Evolutionary conservation across 129 eudicot species (phyloP).

Genomic region (Lactuca sativa): DNA sequence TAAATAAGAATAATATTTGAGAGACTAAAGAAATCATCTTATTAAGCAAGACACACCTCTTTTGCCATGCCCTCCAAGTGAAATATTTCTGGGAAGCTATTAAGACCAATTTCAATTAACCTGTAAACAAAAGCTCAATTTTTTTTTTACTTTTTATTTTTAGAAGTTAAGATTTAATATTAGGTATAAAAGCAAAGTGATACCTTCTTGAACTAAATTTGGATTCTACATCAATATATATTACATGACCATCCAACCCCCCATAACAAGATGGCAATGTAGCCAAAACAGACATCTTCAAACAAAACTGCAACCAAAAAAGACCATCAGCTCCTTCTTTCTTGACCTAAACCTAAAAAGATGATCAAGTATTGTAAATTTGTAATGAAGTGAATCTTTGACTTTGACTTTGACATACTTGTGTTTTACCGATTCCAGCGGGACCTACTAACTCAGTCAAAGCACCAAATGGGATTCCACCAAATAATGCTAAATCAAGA

Average conservation of each 20-base stretch:
- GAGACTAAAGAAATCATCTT: neutral
- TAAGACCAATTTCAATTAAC: constrained; percentile 76
- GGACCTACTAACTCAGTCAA: constrained; percentile 96
- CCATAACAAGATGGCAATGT: constrained; percentile 73
- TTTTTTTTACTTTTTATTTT: neutral
- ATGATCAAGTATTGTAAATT: neutral
- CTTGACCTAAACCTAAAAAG: no score
- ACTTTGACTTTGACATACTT: constrained; percentile 36
- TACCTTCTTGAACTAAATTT: constrained; percentile 84
- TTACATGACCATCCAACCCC: constrained; percentile 76
- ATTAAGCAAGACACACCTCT: constrained; percentile 47
- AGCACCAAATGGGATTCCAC: constrained; percentile 86
- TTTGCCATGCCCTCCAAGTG: constrained; percentile 65
- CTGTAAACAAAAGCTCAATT: constrained; percentile 29
- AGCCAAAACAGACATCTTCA: constrained; percentile 79
- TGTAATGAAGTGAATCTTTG: constrained; percentile 2
- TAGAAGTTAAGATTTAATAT: neutral
- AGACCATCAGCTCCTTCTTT: neutral
- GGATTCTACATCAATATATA: constrained; percentile 86
- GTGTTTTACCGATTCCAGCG: constrained; percentile 92
- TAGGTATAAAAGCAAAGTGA: neutral
- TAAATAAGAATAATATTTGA: neutral
- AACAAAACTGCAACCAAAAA: constrained; percentile 67
- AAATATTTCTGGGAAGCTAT: constrained; percentile 84
- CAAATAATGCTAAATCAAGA: constrained; percentile 70